Conservation (phyloP, 2,329 filamentous ascomycete species). For the Trichophyton benhamiae region DNA sequence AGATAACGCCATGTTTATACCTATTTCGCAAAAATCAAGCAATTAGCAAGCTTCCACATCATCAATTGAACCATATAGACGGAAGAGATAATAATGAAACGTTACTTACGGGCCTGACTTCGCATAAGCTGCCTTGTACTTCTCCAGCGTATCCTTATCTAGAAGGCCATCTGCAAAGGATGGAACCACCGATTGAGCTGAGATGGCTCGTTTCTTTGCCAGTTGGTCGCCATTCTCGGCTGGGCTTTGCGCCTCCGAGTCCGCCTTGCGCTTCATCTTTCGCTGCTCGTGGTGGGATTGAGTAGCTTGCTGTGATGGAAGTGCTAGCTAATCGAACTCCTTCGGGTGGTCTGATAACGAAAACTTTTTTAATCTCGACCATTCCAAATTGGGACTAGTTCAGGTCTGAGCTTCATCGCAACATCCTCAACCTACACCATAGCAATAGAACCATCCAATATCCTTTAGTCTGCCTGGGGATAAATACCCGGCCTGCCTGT, state of each 20-base stretch:
- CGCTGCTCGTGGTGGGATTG: neutral
- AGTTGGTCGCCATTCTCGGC: slow-evolving; percentile 24
- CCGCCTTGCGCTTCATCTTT: slow-evolving; percentile 35
- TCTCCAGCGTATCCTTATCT: slow-evolving; percentile 27
- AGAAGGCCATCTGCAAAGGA: slow-evolving; percentile 36
- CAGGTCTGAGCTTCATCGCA: no score
- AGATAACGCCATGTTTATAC: slow-evolving; percentile 90
- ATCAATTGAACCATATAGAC: neutral
- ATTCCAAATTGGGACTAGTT: neutral
- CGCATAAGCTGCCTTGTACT: slow-evolving; percentile 33
- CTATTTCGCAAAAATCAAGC: slow-evolving; percentile 22
- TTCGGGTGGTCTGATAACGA: neutral
- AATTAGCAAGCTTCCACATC: neutral
- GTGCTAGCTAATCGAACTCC: neutral
- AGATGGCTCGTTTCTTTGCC: slow-evolving; percentile 30
- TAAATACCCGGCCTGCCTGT: no score
- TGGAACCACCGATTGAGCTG: slow-evolving; percentile 25
- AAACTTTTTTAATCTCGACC: neutral
- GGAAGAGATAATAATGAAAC: neutral
- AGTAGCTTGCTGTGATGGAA: neutral
- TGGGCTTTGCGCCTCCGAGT: slow-evolving; percentile 18
- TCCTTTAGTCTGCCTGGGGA: no score
- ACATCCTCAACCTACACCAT: no score
- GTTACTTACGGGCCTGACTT: slow-evolving; percentile 31
- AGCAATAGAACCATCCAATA: no score